Percentiles rank a stretch among this genome's conserved stretches.
Evolutionary conservation across 495 filamentous ascomycete species (phyloP).

Genomic region (Glonium stellatum): DNA sequence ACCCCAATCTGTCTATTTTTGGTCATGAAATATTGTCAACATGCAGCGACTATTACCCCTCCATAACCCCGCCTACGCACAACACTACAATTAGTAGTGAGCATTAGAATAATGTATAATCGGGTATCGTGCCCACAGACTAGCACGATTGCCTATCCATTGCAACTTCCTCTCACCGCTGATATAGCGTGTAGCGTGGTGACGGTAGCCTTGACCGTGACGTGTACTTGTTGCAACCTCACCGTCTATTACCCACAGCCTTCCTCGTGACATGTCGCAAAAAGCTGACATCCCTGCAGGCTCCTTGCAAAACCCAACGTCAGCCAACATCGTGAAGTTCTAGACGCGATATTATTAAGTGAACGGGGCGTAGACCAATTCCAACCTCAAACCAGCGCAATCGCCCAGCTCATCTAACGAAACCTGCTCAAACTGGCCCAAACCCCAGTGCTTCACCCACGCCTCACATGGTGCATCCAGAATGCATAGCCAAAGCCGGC

Average conservation of each 20-base stretch:
- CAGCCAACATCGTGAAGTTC: slow-evolving; percentile 3
- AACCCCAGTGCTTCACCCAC: background rate
- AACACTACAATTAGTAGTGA: background rate
- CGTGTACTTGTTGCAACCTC: background rate
- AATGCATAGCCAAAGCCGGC: background rate
- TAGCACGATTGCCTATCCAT: background rate
- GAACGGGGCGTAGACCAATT: background rate
- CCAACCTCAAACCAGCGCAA: background rate
- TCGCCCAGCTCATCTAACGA: background rate
- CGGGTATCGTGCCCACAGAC: too few relatives aligned
- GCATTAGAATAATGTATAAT: background rate
- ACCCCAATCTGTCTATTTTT: background rate
- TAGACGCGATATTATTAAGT: background rate
- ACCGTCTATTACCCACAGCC: background rate
- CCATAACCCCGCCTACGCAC: background rate
- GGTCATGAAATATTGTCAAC: too few relatives aligned
- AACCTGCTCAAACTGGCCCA: background rate
- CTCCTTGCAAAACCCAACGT: background rate
- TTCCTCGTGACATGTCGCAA: background rate
- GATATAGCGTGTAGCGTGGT: background rate
- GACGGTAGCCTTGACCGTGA: background rate
- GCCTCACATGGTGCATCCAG: background rate
- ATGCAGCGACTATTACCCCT: background rate
- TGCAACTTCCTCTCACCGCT: background rate
- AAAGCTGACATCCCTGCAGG: background rate